Base-by-base conservation (phyloP, 177 flowering plant species). In the Viscum album region DNA sequence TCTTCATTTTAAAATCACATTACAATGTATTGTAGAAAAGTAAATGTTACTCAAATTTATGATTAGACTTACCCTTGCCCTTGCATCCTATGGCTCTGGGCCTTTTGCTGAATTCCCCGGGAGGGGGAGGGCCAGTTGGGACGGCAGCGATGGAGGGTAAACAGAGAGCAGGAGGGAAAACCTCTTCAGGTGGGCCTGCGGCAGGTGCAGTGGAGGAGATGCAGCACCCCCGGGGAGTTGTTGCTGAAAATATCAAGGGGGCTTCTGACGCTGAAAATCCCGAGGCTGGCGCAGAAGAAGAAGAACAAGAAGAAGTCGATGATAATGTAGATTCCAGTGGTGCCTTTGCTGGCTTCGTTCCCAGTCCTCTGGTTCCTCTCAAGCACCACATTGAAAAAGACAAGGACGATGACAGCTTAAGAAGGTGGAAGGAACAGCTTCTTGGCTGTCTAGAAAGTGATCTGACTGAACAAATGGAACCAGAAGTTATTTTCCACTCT, bases 391-490 rank as follows among this genome's bases (percentile, higher is more conserved):
- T 86, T 36, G 90, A 86, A 74, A 82, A 82, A 76, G 90, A 86
- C 83, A 82, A 85, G 88, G 89, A 85, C 34, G 92, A 88, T 85
- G 92, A 88, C 70, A 88, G 92, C 76, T 72, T 85, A 76, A 83
- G 83, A 75, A 83, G 88, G 71, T 86, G 92, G 92, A 87, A 87
- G 71, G 89, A 87, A 74, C 75, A 84, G 81, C 82, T 87, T 36
- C 84, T 87, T 67, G 92, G 92, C 45, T 75, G 78, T 66, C 70
- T 84, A 30, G 88, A 85, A 73, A 76, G 74, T 23, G 81, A 84
- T 70, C 68, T 83, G 50, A 78, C 76, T 75, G 84, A 74, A 29
- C 83, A 87, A 80, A 82, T 75, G 84, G 93, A 88, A 70, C 91
- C 93, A 37, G 92, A 87, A 73, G 93, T 88, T 50, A 83, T 68